Evolutionary conservation across 169 alveolate species (phyloP), one percentile per base, ranked within the genome.

Genomic region (Cryptosporidium ryanae): DNA sequence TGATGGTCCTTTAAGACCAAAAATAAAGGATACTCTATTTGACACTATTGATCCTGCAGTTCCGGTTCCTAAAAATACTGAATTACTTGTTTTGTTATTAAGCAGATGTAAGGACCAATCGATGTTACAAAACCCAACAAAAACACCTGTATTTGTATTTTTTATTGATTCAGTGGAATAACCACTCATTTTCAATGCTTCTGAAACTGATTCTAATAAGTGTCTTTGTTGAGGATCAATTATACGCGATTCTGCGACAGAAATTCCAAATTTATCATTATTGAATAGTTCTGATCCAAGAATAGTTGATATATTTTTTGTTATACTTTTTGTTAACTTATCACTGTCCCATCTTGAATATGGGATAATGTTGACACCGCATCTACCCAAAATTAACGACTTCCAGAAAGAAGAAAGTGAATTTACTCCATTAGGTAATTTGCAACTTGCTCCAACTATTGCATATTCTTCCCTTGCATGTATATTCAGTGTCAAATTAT

Each of bases 121-220:
- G 17, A 84, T 61, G 43, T 84, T 90, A 81, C 94, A 90, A 68
- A 91, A 84, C 21, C 94, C 94, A 48, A 91, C 82, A 65, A 90
- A 90, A 44, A 84, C 92, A 6, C 92, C 94, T 3, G 71, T 82
- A n/a, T 66, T 32, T 13, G 87, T 76, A 17, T 70, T 90, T 76
- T 82, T 83, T 64, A 65, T 66, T 57, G 64, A 52, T 64, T 49
- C 84, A 46, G 57, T 49, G 34, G 66, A 67, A 43, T 38, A 82
- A 50, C 64, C 63, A 49, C 82, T 25, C 64, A 29, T 32, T 21
- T 55, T 5, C 7, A 76, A 17, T 57, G 87, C 87, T 4, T 57
- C 38, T 1, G 43, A n/a, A 25, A 63, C 54, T 43, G 87, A 59
- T 12, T 59, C 52, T 34, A 76, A 59, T 32, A 76, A 76, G 27